phyloP scores from a whole-genome alignment of 2,329 filamentous ascomycete genomes.

The Pestalotiopsis sp. region DNA sequence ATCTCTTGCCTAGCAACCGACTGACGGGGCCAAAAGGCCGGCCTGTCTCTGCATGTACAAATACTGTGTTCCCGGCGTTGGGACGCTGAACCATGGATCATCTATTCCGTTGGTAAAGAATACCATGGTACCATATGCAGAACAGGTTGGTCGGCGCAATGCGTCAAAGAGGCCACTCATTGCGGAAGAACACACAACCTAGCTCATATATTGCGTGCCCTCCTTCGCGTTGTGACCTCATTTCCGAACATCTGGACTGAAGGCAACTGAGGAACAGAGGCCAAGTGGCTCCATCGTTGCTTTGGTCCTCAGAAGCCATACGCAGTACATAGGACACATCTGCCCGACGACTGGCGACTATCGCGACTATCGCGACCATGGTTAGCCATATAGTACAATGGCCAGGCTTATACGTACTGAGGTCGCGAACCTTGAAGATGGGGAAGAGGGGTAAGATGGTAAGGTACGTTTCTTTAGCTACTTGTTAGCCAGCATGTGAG shows the following conservation, averaged over 20 bases:
- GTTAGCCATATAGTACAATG: neutral
- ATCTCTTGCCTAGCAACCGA: neutral
- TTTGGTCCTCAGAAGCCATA: neutral
- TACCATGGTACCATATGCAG: neutral
- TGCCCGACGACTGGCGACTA: neutral
- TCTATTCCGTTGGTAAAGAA: neutral
- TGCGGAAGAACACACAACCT: neutral
- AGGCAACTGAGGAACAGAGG: neutral
- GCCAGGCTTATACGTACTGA: neutral
- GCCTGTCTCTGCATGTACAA: neutral
- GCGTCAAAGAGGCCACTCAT: neutral
- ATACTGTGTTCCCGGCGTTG: neutral
- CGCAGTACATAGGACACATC: neutral
- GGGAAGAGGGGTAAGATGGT: neutral
- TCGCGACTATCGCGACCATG: neutral
- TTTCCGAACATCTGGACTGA: neutral
- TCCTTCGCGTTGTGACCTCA: neutral
- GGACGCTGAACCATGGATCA: neutral
- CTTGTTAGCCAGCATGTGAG: conserved; percentile 6
- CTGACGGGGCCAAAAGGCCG: neutral
- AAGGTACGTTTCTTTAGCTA: neutral
- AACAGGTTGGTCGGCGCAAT: neutral
- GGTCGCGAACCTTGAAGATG: neutral
- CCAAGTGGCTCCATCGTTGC: neutral
- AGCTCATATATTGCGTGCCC: conserved; percentile 2